Evolutionary conservation across 1,284 basidiomycete genomes (phyloP).

Genomic region (Trichosporon inkin): DNA sequence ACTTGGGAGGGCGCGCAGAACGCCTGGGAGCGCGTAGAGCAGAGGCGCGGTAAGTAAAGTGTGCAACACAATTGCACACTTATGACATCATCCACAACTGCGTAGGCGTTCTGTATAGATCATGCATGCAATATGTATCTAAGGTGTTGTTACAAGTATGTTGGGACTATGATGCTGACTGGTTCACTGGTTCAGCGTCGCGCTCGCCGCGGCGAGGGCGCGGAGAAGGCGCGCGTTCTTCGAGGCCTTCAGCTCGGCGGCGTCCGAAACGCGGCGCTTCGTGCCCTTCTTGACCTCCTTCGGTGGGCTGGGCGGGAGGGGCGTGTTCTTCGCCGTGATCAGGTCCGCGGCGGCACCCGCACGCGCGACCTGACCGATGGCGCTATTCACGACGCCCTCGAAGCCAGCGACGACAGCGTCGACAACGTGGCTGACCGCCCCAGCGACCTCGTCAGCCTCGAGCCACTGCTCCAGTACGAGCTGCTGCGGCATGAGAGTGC

Average conservation of each 20-base stretch:
- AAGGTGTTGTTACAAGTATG: conserved; percentile 4
- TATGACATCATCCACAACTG: no score
- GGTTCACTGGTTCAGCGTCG: conserved; percentile 20
- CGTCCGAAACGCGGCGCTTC: conserved; percentile 13
- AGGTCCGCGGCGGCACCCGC: not conserved
- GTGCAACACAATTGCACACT: not conserved
- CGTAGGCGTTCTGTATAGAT: not conserved
- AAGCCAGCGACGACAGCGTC: not conserved
- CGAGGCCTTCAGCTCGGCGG: conserved; percentile 26
- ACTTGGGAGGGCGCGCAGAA: conserved; percentile 25
- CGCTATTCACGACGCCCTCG: not conserved
- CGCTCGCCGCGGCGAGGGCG: conserved; percentile 27
- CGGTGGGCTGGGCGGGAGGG: not conserved
- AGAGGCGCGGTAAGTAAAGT: conserved; percentile 25
- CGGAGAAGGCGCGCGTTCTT: conserved; percentile 34
- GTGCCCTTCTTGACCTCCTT: conserved; percentile 17
- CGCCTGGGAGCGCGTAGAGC: conserved; percentile 29
- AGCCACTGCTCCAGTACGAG: conserved; percentile 21
- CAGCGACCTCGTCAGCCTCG: conserved; percentile 2
- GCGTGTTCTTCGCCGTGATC: not conserved
- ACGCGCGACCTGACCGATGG: not conserved
- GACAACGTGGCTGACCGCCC: not conserved
- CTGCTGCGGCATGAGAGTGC: conserved; percentile 3
- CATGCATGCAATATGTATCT: not conserved
- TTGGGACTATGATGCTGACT: not conserved